Base-by-base conservation (phyloP, 202 grass and related monocot species). In the Bolboschoenoplectus hybrid region DNA sequence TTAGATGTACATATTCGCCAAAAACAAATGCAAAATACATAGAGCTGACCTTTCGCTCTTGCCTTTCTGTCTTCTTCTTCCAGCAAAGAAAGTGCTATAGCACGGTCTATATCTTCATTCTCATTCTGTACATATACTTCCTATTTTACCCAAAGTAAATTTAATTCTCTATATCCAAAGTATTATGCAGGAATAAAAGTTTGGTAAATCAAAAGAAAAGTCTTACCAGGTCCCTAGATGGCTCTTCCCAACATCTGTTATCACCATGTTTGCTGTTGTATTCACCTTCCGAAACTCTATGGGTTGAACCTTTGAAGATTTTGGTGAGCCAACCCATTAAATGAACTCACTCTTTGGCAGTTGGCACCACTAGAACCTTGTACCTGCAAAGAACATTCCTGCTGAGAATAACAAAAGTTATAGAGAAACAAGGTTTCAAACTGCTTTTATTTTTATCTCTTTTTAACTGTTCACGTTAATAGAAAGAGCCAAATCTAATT, bases 301-400 rank as follows among this genome's bases (percentile, higher is more conserved):
- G 92, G 86, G 85, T 98, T 70, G 97, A 98, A 82, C 93, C 93
- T 94, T 90, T 91, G 86, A 98, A 98, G 89, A 98, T 81, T 86
- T 98, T 96, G 45, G 87, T 96, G 74, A 98, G 88, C 97, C 97
- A 98, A 74, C 88, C 93, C 97, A 98, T 98, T 78, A 43, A 75
- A 49, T 35, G 43, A 47, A 80, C 68, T 80, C 61, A 49, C 9
- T 34, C 43, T 51, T 26, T 26, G 26, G 26, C 26, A 26, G 26
- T 26, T 38, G 32, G 63, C n/a, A 83, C 13, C 46, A 52, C 81
- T 65, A 81, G 20, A 66, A 65, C 12, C 12, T 38, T 36, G n/a
- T 52, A 8, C 61, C 80, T 82, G 63, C 58, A 66, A 66, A 80
- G 53, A 60, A 80, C 52, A 80, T 43, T 60, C 53, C 75, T 80